These are phyloP conservation scores for Dendrocalamus sinicus DNA, from an alignment of 176 grass and related monocot species.

Conservation along the genomic window DNA sequence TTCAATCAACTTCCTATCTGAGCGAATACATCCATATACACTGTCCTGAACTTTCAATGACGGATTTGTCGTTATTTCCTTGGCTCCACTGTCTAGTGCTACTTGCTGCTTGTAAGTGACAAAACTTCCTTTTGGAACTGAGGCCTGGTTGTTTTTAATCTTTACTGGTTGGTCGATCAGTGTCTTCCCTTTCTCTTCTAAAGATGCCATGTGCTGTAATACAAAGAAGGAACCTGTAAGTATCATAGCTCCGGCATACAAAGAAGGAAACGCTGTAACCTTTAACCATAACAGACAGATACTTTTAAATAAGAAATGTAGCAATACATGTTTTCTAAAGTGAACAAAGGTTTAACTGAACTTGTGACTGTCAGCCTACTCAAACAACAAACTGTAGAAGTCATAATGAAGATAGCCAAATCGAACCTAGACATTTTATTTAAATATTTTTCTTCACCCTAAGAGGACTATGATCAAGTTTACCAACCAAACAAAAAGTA, in stretches of 20 bases:
- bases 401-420: constrained; percentile 5
- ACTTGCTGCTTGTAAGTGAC: constrained; percentile 30
- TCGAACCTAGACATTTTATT: neutral
- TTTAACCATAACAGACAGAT: neutral
- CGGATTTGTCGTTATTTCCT: constrained; percentile 24
- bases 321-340: neutral
- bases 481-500: constrained; percentile 20
- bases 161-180: neutral
- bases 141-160: neutral
- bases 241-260: constrained; percentile 31
- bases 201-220: constrained; percentile 35
- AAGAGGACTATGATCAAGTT: neutral
- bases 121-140: constrained; percentile 30
- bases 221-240: constrained; percentile 3
- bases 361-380: neutral
- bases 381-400: neutral
- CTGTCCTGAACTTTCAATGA: neutral
- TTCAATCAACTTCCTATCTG: constrained; percentile 29
- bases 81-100: constrained; percentile 1
- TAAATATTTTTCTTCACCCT: neutral
- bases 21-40: constrained; percentile 4
- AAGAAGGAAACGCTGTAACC: neutral
- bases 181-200: constrained; percentile 26
- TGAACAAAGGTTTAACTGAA: constrained; percentile 15
- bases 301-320: neutral